Evolutionary conservation across 306 rosid genomes (phyloP).

Genomic region (Rubus parviflorus): DNA sequence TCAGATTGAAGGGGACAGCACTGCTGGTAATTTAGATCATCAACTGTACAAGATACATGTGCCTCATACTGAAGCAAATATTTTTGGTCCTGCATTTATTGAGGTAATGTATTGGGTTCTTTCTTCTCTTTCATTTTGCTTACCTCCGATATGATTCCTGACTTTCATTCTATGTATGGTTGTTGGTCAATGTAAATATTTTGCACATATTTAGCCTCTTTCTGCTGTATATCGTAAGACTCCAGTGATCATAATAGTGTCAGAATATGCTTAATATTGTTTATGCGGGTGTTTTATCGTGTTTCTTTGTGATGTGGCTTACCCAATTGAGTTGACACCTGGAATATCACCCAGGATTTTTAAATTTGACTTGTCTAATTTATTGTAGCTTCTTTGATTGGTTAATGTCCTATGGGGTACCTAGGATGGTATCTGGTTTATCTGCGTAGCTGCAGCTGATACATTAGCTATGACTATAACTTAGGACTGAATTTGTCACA

Average conservation of each 20-base stretch:
- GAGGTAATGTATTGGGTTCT: slow-evolving; percentile 55
- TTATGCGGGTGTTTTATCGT: background rate
- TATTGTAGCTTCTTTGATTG: slow-evolving; percentile 5
- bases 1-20: slow-evolving; percentile 39
- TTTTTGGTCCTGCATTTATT: slow-evolving; percentile 88
- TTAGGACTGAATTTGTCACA: background rate
- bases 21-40: slow-evolving; percentile 47
- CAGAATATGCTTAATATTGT: background rate
- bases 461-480: background rate
- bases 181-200: background rate
- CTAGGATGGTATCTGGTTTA: background rate
- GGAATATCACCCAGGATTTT: background rate
- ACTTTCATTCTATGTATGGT: background rate
- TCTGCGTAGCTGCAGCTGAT: background rate
- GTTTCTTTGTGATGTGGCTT: background rate
- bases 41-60: slow-evolving; percentile 73
- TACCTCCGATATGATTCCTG: background rate
- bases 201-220: background rate
- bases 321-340: background rate
- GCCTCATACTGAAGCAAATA: slow-evolving; percentile 59
- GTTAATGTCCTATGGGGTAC: background rate
- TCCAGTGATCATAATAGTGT: background rate
- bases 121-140: slow-evolving; percentile 13
- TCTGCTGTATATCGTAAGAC: background rate
- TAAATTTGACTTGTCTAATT: background rate